Base-by-base conservation (phyloP, 257 asterid genomes). In the Gentiana dahurica region DNA sequence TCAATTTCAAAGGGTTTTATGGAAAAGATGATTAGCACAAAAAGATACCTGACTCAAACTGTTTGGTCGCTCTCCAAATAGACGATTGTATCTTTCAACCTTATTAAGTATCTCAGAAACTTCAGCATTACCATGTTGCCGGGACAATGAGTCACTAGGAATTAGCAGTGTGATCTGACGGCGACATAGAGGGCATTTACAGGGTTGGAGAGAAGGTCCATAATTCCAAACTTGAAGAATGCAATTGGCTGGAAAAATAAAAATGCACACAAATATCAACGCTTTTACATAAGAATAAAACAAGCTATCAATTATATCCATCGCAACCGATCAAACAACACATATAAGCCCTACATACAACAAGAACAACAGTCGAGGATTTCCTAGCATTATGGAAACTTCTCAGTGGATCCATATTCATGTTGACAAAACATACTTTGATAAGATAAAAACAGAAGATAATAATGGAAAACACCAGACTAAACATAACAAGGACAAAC, bases 161-260 rank as follows among this genome's bases (percentile, higher is more conserved):
- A 92, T 90, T 83, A 92, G 68, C 73, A 92, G 74, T 54, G 86
- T 85, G 69, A 92, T 85, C 62, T 66, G 87, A 36, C 99, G 97
- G 55, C 97, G 83, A 69, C 99, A 92, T 12, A 92, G 67, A 38
- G 97, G 95, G 53, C 99, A 92, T 62, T 57, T 85, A 66, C 97
- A 88, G 51, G 95, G 91, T 65, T 77, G 90, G 65, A 85, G 78
- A 54, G 94, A 94, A 55, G 88, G 65, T 63, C 85, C 89, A 57
- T 83, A 77, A 57, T 88, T 75, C 99, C 99, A 92, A 62, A 79
- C 85, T 77, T 79, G 93, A 53, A 83, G 61, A 60, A 88, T 85
- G 73, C 99, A 92, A 56, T 64, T 74, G 51, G 94, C 99, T 92
- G 51, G 13, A 63, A 47, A 10, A 34, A 64, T 34, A 56, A 35